These are phyloP conservation scores for Fusarium tuaranense DNA, from an alignment of 2,329 filamentous ascomycete species.

Conservation along the genomic window DNA sequence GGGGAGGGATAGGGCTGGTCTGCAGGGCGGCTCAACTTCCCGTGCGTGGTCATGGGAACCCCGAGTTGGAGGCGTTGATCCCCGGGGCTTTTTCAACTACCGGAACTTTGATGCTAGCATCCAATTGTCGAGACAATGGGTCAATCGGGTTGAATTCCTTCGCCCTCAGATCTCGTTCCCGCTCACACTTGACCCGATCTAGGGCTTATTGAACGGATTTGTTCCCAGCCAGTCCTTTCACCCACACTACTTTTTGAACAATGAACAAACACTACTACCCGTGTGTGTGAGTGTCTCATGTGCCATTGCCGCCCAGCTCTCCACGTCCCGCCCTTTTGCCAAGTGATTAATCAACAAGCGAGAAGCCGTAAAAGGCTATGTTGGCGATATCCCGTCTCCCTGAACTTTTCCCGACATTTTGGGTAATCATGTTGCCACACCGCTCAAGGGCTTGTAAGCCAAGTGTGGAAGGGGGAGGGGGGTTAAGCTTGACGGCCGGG, in stretches of 20 bases:
- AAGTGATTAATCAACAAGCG: not conserved
- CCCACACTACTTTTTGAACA: not conserved
- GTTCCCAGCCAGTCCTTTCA: conserved; percentile 21
- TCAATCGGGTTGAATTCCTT: conserved; percentile 25
- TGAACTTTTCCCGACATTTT: conserved; percentile 3
- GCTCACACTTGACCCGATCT: conserved; percentile 26
- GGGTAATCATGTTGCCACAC: conserved; percentile 2
- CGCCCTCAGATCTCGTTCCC: conserved; percentile 28
- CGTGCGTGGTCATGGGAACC: not conserved
- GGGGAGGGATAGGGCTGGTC: not conserved
- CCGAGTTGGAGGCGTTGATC: not conserved
- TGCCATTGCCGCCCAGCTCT: not conserved
- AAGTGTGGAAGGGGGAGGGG: not conserved
- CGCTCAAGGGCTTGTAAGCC: not conserved
- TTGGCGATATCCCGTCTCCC: not conserved
- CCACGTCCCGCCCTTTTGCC: not conserved
- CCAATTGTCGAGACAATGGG: not conserved
- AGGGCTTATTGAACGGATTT: conserved; percentile 5
- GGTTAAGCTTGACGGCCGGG: not conserved
- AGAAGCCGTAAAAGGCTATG: conserved; percentile 10
- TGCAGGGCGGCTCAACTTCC: not conserved
- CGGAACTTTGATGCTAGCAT: not conserved
- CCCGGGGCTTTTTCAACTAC: not conserved
- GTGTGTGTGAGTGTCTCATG: conserved; percentile 11
- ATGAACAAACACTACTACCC: not conserved